phyloP scores from a whole-genome alignment of 352 stramenopile genomes.

The Pythium rhizo-oryzae region DNA sequence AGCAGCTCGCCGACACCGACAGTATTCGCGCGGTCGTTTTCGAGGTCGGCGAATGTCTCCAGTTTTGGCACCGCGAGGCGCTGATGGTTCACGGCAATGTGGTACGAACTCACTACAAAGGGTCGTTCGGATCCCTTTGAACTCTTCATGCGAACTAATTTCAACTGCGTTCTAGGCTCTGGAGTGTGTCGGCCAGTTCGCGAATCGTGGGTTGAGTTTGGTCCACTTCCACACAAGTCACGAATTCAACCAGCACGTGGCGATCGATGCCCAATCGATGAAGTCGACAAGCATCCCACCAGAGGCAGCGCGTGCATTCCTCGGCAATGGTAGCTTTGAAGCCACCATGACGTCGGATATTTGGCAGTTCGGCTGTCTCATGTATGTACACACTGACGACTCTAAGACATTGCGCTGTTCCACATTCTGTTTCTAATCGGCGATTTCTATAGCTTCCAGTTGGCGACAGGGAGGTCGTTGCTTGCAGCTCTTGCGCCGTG shows the following conservation, averaged over 20 bases:
- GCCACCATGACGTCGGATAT: slow-evolving; percentile 60
- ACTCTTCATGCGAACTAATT: neutral
- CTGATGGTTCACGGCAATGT: slow-evolving; percentile 67
- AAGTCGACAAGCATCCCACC: slow-evolving; percentile 40
- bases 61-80: slow-evolving; percentile 59
- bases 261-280: slow-evolving; percentile 36
- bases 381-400: slow-evolving; percentile 39
- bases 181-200: slow-evolving; percentile 51
- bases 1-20: slow-evolving; percentile 39
- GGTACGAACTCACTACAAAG: slow-evolving; percentile 30
- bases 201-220: slow-evolving; percentile 40
- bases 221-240: slow-evolving; percentile 50
- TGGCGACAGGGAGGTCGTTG: slow-evolving; percentile 48
- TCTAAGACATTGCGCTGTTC: neutral
- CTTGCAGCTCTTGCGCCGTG: slow-evolving; percentile 51
- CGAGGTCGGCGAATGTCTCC: slow-evolving; percentile 51
- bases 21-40: slow-evolving; percentile 37
- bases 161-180: slow-evolving; percentile 30
- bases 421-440: neutral
- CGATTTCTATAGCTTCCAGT: slow-evolving; percentile 38
- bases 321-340: slow-evolving; percentile 41
- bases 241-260: slow-evolving; percentile 34
- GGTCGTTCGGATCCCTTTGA: neutral
- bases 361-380: slow-evolving; percentile 76
- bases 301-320: slow-evolving; percentile 53